Evolutionary conservation across 208 protist species (phyloP).

Genomic region (Crithidia expoeki): DNA sequence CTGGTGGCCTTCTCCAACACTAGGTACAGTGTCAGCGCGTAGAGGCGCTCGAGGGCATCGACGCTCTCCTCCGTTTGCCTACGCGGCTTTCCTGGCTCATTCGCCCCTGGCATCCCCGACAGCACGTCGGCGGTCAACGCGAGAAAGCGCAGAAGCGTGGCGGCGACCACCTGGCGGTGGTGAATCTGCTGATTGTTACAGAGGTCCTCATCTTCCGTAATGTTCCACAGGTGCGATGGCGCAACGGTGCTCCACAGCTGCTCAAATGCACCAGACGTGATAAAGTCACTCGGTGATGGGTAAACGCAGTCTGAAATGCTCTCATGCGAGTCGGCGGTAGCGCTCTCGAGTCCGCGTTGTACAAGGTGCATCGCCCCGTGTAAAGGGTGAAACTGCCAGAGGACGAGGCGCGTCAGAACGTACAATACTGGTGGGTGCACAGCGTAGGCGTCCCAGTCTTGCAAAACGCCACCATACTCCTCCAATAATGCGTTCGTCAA

Average conservation of each 20-base stretch:
- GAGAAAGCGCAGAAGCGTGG: constrained; percentile 71
- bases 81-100: neutral
- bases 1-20: constrained; percentile 86
- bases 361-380: neutral
- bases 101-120: neutral
- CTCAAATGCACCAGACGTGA: constrained; percentile 71
- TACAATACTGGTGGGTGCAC: constrained; percentile 81
- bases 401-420: constrained; percentile 64
- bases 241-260: constrained; percentile 83
- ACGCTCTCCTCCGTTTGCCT: constrained; percentile 4
- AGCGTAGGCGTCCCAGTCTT: constrained; percentile 86
- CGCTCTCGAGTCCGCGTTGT: neutral
- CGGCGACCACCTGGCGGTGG: constrained; percentile 77
- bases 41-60: constrained; percentile 50
- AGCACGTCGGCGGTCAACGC: constrained; percentile 51
- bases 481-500: constrained; percentile 68
- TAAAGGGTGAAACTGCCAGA: constrained; percentile 81
- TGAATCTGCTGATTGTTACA: constrained; percentile 81
- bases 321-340: neutral
- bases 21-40: constrained; percentile 77
- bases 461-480: constrained; percentile 59
- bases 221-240: constrained; percentile 83
- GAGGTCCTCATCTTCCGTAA: constrained; percentile 66
- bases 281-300: constrained; percentile 50
- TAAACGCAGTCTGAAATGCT: constrained; percentile 11